Evolutionary conservation across 768 basidiomycete species (phyloP), one percentile per base, ranked within the genome.

Genomic region (Neoboletus subvelutipes): DNA sequence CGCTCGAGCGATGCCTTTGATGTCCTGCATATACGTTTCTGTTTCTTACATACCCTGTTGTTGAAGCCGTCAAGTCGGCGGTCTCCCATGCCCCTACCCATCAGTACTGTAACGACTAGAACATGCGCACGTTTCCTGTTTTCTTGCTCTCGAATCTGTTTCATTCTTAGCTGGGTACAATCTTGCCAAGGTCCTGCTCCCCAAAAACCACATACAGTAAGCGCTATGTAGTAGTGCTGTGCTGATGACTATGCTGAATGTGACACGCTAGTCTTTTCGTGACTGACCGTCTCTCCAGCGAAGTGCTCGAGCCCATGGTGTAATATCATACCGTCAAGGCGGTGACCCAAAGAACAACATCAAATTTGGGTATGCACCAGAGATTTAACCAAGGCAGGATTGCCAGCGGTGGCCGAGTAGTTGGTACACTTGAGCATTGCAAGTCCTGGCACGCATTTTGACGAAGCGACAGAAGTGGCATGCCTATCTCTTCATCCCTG

Each of bases 21-120:
- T 58, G 70, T 36, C 64, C 56, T 61, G 39, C 60, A 61, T 45
- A 57, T 63, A 58, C 47, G 45, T 52, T 59, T 31, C 46, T 43
- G 28, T 57, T 45, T 46, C 57, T 53, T 56, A 49, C 49, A 54
- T 59, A 22, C 15, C 37, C 31, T 58, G 58, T 60, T 62, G 56
- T 60, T 47, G 41, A 62, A 59, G 60, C 55, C 45, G 41, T 62
- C 62, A 59, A 62, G 52, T 46, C 64, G 65, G 66, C 58, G 62
- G 41, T 47, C 42, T 40, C 37, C 59, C 57, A 51, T 68, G 54
- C 57, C 41, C 50, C 54, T 28, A 39, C 55, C 68, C 57, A 52
- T 61, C 63, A 66, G 20, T 51, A 31, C 71, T 84, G 85, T 86
- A 87, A 86, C 80, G 82, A 85, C 81, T 86, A 87, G 84, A 87